Evolutionary conservation across 139 green algal genomes (phyloP).

Genomic region (Axilococcus clingmanii): DNA sequence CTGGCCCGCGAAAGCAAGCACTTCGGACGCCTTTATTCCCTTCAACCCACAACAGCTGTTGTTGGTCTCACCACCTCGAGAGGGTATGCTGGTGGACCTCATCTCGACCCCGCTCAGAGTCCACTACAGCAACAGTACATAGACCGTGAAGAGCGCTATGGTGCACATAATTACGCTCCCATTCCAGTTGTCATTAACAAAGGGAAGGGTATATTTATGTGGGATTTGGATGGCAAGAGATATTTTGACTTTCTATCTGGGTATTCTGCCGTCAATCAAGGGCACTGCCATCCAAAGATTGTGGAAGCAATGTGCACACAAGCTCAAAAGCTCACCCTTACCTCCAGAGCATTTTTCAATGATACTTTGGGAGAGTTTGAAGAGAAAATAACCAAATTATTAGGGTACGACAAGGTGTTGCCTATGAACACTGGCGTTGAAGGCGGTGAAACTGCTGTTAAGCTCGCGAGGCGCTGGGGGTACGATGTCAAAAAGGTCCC

Average conservation of each 20-base stretch:
- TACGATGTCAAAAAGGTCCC: constrained; percentile 95
- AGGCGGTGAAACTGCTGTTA: constrained; percentile 92
- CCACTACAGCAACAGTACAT: constrained; percentile 53
- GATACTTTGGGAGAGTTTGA: constrained; percentile 89
- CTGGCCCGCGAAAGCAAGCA: too few species aligned
- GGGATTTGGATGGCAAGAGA: constrained; percentile 70
- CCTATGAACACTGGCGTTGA: constrained; percentile 98
- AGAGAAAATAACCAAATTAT: constrained; percentile 82
- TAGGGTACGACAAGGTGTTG: constrained; percentile 92
- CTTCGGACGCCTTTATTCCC: background rate
- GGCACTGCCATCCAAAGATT: constrained; percentile 96
- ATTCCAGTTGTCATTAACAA: constrained; percentile 75
- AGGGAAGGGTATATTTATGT: constrained; percentile 65
- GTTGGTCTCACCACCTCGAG: background rate
- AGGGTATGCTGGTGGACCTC: background rate
- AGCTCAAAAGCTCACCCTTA: constrained; percentile 75
- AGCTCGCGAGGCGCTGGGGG: constrained; percentile 75
- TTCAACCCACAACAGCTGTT: background rate
- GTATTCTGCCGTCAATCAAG: constrained; percentile 94
- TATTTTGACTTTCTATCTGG: constrained; percentile 88
- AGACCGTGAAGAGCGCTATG: constrained; percentile 63
- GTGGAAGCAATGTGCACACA: constrained; percentile 76
- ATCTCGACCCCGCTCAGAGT: constrained; percentile 12
- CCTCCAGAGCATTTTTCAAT: constrained; percentile 95
- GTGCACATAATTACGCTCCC: constrained; percentile 87